Evolutionary conservation across 305 asterid genomes (phyloP).

Genomic region (Striga hermonthica): DNA sequence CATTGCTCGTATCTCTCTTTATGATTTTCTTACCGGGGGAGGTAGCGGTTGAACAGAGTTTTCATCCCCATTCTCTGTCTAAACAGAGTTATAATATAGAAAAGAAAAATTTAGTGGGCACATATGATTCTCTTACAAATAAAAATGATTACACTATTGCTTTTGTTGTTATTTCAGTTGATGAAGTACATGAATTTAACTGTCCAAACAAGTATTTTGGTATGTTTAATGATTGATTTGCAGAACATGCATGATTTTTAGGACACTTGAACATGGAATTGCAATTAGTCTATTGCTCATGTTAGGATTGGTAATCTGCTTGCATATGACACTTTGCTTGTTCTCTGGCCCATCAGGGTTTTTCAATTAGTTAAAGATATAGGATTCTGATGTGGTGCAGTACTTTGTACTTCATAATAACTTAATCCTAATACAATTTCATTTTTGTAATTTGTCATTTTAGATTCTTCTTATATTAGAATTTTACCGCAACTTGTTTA

Average conservation of each 20-base stretch:
- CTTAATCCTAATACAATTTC: no score
- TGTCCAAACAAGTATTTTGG: neutral
- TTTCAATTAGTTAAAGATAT: no score
- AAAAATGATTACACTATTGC: neutral
- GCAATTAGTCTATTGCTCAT: neutral
- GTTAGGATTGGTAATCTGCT: neutral
- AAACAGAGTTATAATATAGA: no score
- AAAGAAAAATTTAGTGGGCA: neutral
- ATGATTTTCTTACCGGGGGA: no score
- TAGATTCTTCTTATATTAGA: no score
- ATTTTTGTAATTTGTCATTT: no score
- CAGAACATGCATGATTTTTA: neutral
- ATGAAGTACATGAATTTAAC: neutral
- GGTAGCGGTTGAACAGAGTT: neutral
- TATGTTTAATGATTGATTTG: no score
- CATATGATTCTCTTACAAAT: neutral
- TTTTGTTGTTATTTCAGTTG: neutral
- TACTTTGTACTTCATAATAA: no score
- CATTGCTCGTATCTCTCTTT: constrained; percentile 9
- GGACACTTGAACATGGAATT: neutral
- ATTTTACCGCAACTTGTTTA: no score
- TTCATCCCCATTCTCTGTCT: neutral
- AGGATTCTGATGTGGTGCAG: no score
- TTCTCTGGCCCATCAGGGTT: neutral
- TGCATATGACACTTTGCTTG: neutral